phyloP scores from a whole-genome alignment of 805 yeast species.

The Pichia californica region DNA sequence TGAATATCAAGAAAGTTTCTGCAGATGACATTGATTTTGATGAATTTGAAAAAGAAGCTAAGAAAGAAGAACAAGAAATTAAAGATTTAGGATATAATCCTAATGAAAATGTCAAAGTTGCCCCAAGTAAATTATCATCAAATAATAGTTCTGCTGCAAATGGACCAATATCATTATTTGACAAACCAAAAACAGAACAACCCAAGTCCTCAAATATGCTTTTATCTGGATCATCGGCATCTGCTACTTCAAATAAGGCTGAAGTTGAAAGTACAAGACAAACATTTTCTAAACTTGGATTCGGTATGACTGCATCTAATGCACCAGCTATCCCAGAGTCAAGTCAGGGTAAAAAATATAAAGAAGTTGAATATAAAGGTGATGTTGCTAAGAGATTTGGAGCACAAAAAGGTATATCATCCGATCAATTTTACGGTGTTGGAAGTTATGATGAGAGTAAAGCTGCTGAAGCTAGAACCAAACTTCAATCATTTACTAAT shows the following conservation, averaged over 20 bases:
- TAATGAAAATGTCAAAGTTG: slow-evolving; percentile 16
- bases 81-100: slow-evolving; percentile 49
- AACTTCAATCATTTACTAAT: slow-evolving; percentile 74
- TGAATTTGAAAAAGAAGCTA: slow-evolving; percentile 68
- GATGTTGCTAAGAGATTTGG: slow-evolving; percentile 76
- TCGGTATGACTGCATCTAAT: slow-evolving; percentile 75
- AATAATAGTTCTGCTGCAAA: slow-evolving; percentile 12
- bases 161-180: slow-evolving; percentile 7
- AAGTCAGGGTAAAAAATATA: slow-evolving; percentile 20
- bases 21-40: slow-evolving; percentile 49
- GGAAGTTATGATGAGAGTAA: slow-evolving; percentile 74
- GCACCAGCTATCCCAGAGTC: slow-evolving; percentile 30
- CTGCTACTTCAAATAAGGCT: slow-evolving; percentile 4
- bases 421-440: slow-evolving; percentile 91
- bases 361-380: slow-evolving; percentile 54
- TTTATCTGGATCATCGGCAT: neutral
- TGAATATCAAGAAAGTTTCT: slow-evolving; percentile 51
- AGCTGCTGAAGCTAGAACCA: slow-evolving; percentile 73
- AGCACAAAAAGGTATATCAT: slow-evolving; percentile 86
- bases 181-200: neutral
- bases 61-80: slow-evolving; percentile 70
- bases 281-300: slow-evolving; percentile 75
- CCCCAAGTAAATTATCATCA: slow-evolving; percentile 15
- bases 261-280: slow-evolving; percentile 49
- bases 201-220: neutral